These are phyloP conservation scores for Neocallimastix lanati DNA, from an alignment of 192 early-diverging fungal genomes.

Conservation along the genomic window DNA sequence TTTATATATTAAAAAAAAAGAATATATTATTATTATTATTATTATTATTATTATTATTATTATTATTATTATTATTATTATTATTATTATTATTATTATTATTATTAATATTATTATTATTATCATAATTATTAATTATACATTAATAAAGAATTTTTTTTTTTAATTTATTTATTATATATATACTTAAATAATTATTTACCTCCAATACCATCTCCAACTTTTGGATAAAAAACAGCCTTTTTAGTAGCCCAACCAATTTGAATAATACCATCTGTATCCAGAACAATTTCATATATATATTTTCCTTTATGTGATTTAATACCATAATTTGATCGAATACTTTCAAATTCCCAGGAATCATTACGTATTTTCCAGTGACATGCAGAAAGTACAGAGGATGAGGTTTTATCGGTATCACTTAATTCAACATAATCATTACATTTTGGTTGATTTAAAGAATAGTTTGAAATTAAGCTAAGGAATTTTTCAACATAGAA, in stretches of 20 bases:
- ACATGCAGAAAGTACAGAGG: background rate
- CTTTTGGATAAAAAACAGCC: conserved; percentile 53
- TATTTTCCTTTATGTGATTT: conserved; percentile 32
- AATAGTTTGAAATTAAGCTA: background rate
- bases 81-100: no score
- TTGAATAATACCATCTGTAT: conserved; percentile 59
- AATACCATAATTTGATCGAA: conserved; percentile 31
- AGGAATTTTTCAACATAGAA: background rate
- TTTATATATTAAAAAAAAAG: background rate
- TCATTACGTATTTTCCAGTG: conserved; percentile 38
- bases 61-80: no score
- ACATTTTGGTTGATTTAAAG: background rate
- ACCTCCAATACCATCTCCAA: conserved; percentile 58
- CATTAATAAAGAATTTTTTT: conserved; percentile 52
- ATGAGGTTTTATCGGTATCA: background rate
- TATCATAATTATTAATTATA: no score
- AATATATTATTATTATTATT: no score
- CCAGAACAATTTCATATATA: conserved; percentile 50
- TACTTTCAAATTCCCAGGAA: conserved; percentile 59
- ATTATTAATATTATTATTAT: no score
- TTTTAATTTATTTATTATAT: no score
- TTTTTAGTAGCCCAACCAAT: conserved; percentile 53
- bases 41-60: no score
- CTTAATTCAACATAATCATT: background rate
- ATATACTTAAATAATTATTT: no score